These are phyloP conservation scores for Leptodontidium sp. DNA, from an alignment of 2,329 filamentous ascomycete species.

Conservation along the genomic window DNA sequence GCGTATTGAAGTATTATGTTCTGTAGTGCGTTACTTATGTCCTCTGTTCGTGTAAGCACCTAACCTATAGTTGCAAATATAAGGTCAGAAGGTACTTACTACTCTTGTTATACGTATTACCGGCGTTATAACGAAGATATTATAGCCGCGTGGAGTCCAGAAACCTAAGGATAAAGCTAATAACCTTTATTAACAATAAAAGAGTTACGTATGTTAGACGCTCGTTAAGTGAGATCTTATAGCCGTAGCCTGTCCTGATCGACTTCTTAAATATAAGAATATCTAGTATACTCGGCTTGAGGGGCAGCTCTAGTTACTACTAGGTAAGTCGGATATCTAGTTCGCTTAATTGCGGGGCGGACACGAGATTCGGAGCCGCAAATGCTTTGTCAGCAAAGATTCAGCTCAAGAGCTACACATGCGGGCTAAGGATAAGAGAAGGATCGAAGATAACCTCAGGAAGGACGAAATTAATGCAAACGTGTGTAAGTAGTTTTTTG, in stretches of 20 bases:
- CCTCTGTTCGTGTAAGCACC: constrained; percentile 1
- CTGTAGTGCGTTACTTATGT: constrained; percentile 34
- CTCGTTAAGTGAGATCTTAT: not conserved
- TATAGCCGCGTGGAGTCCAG: not conserved
- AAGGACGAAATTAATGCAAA: constrained; percentile 8
- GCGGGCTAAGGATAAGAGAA: not conserved
- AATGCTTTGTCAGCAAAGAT: not conserved
- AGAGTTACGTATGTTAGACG: not conserved
- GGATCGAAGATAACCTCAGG: not conserved
- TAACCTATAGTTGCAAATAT: not conserved
- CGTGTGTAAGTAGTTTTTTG: not conserved
- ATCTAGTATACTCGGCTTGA: not conserved
- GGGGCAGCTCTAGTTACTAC: not conserved
- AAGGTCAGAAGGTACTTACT: not conserved
- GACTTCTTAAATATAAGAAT: constrained; percentile 1
- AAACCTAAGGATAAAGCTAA: not conserved
- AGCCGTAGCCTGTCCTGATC: constrained; percentile 1
- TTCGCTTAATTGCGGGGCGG: not conserved
- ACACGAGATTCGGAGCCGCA: constrained; percentile 9
- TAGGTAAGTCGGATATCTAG: constrained; percentile 8
- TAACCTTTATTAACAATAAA: not conserved
- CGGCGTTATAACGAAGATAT: not conserved
- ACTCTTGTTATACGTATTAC: not conserved
- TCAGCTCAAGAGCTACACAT: not conserved
- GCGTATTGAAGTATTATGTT: constrained; percentile 38